phyloP scores from a whole-genome alignment of 2,329 filamentous ascomycete species.

The Hypoxylon sp. region DNA sequence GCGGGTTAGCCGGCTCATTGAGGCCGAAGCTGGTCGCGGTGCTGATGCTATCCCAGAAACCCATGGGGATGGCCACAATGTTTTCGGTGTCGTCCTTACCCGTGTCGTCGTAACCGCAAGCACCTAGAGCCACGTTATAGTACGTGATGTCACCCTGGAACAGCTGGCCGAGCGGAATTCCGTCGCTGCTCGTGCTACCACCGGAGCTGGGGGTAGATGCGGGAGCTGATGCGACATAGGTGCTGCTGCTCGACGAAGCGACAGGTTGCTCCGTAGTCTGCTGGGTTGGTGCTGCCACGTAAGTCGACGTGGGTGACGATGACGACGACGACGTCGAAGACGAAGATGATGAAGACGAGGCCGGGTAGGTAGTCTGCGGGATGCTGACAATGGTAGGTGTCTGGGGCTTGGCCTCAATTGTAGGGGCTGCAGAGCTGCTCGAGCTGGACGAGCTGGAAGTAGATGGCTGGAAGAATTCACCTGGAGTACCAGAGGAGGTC shows the following conservation, averaged over 20 bases:
- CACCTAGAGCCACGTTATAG: conserved; percentile 76
- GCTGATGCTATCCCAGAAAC: conserved; percentile 69
- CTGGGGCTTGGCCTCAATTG: conserved; percentile 14
- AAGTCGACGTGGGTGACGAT: conserved; percentile 37
- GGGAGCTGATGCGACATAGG: conserved; percentile 35
- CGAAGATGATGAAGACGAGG: conserved; percentile 40
- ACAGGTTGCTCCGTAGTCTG: conserved; percentile 28
- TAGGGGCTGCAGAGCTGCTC: conserved; percentile 20
- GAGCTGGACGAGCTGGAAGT: conserved; percentile 35
- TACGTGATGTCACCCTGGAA: conserved; percentile 78
- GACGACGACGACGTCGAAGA: conserved; percentile 37
- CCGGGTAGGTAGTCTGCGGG: conserved; percentile 38
- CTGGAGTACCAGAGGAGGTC: conserved; percentile 40
- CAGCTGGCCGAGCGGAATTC: conserved; percentile 49
- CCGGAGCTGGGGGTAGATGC: conserved; percentile 26
- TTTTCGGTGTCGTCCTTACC: conserved; percentile 67
- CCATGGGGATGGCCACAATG: conserved; percentile 77
- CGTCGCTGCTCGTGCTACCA: conserved; percentile 47
- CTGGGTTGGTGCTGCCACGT: conserved; percentile 30
- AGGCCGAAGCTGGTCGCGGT: conserved; percentile 66
- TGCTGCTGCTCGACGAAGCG: conserved; percentile 31
- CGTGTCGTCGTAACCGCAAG: conserved; percentile 75
- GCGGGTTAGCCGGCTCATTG: conserved; percentile 65
- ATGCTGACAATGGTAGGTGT: conserved; percentile 45
- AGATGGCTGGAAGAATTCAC: conserved; percentile 55